Evolutionary conservation across 75 land plant genomes (phyloP).

Genomic region (Ceratopteris richardii): DNA sequence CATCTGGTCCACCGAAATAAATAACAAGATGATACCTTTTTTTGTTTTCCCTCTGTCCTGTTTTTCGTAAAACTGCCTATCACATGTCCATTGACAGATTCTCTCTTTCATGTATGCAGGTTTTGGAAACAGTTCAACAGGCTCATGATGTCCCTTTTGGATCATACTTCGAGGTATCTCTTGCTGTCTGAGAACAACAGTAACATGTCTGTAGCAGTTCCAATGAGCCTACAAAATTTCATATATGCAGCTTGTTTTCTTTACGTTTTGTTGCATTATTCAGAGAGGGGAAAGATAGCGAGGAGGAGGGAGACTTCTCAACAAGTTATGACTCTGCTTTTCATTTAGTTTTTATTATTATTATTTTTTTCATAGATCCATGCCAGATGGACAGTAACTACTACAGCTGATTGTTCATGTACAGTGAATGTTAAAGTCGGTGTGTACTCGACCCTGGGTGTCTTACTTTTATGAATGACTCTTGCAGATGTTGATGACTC

Average conservation of each 20-base stretch:
- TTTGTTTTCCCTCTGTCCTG: no score
- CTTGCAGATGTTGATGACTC: background rate
- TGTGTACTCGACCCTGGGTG: slow-evolving; percentile 8
- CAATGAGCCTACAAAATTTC: background rate
- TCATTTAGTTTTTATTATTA: background rate
- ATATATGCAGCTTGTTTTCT: background rate
- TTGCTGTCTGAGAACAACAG: no score
- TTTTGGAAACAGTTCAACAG: slow-evolving; percentile 88
- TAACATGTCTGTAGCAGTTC: background rate
- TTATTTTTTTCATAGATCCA: slow-evolving; percentile 54
- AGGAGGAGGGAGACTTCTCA: background rate
- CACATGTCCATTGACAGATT: no score
- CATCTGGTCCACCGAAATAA: no score
- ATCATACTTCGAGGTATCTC: slow-evolving; percentile 85
- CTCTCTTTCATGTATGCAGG: slow-evolving; percentile 31
- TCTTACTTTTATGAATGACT: background rate
- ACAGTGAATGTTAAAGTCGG: slow-evolving; percentile 64
- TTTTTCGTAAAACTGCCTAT: no score
- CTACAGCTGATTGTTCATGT: slow-evolving; percentile 43
- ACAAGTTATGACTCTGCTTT: background rate
- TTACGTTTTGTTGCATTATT: no score
- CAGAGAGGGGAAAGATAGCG: no score
- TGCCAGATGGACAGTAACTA: slow-evolving; percentile 59
- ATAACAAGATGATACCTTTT: no score
- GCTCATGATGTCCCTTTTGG: slow-evolving; percentile 99